Percentiles rank a stretch among this genome's conserved stretches.
Evolutionary conservation across 495 filamentous ascomycete species (phyloP).

Genomic region (Friedmanniomyces simplex): DNA sequence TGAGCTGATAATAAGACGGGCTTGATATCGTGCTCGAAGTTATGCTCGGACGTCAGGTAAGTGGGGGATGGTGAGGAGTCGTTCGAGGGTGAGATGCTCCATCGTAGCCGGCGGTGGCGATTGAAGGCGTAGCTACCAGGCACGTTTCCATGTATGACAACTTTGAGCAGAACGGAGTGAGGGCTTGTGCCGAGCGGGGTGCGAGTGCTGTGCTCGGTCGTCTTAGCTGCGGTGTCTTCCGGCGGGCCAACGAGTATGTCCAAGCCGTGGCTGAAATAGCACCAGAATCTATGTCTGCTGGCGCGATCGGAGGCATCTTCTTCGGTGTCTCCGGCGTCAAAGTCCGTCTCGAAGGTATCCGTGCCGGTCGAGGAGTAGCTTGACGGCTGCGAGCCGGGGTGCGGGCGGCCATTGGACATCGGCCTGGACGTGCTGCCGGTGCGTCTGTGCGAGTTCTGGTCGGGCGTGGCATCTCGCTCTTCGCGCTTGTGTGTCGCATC

Average conservation of each 20-base stretch:
- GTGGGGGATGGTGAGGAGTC: slow-evolving; percentile 14
- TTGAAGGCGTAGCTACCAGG: slow-evolving; percentile 96
- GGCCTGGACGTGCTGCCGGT: slow-evolving; percentile 26
- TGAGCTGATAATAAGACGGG: slow-evolving; percentile 51
- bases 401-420: slow-evolving; percentile 38
- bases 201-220: slow-evolving; percentile 13
- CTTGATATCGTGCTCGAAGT: slow-evolving; percentile 50
- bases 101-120: slow-evolving; percentile 78
- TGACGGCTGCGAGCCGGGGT: slow-evolving; percentile 11
- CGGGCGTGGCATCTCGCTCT: not conserved
- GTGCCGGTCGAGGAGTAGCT: slow-evolving; percentile 51
- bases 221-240: slow-evolving; percentile 50
- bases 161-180: slow-evolving; percentile 72
- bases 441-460: not conserved
- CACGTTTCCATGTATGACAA: slow-evolving; percentile 86
- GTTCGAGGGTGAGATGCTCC: slow-evolving; percentile 56
- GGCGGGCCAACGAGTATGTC: slow-evolving; percentile 84
- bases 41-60: slow-evolving; percentile 60
- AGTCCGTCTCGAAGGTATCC: slow-evolving; percentile 58
- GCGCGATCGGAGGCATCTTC: slow-evolving; percentile 39
- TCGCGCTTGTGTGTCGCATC: slow-evolving; percentile 57
- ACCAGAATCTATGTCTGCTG: slow-evolving; percentile 78
- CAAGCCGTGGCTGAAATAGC: slow-evolving; percentile 92
- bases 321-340: slow-evolving; percentile 52
- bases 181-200: slow-evolving; percentile 33